A percentile compares a stretch with the other conserved stretches of the same genome.
Conservation (phyloP, 805 yeast genomes). For the Clavispora phyllophila region DNA sequence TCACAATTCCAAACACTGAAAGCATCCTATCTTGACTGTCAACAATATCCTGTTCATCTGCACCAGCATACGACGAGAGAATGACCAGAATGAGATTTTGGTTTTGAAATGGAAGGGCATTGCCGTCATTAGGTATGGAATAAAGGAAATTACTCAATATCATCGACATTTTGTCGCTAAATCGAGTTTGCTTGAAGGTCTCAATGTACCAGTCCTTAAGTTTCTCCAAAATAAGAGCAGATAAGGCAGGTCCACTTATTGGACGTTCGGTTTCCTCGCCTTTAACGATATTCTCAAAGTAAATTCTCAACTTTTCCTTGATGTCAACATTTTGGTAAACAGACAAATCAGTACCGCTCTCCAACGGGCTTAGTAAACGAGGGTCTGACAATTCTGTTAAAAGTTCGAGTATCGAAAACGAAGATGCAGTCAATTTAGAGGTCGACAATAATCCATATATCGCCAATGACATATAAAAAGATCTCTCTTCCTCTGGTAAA, state of each 20-base stretch:
- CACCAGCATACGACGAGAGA: slow-evolving; percentile 7
- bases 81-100: slow-evolving; percentile 12
- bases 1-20: slow-evolving; percentile 24
- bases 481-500: slow-evolving; percentile 84
- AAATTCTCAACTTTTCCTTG: slow-evolving; percentile 2
- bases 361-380: slow-evolving; percentile 41
- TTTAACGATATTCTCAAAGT: slow-evolving; percentile 13
- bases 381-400: slow-evolving; percentile 57
- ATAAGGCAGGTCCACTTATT: slow-evolving; percentile 10
- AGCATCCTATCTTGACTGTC: background rate
- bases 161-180: slow-evolving; percentile 17
- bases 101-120: slow-evolving; percentile 3
- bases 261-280: slow-evolving; percentile 11
- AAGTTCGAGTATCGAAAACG: slow-evolving; percentile 37
- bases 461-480: slow-evolving; percentile 71
- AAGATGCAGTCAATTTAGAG: slow-evolving; percentile 13
- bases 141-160: slow-evolving; percentile 18
- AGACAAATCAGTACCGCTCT: background rate
- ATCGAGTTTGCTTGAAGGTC: slow-evolving; percentile 9
- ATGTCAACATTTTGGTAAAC: too few relatives aligned
- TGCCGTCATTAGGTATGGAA: slow-evolving; percentile 15
- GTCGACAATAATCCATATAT: slow-evolving; percentile 43
- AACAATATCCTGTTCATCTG: background rate
- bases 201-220: slow-evolving; percentile 16
- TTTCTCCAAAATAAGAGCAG: slow-evolving; percentile 15